Percentiles rank a stretch among this genome's conserved stretches.
Evolutionary conservation across 1,284 basidiomycete genomes (phyloP).

Genomic region (Sphagnurus paluster): DNA sequence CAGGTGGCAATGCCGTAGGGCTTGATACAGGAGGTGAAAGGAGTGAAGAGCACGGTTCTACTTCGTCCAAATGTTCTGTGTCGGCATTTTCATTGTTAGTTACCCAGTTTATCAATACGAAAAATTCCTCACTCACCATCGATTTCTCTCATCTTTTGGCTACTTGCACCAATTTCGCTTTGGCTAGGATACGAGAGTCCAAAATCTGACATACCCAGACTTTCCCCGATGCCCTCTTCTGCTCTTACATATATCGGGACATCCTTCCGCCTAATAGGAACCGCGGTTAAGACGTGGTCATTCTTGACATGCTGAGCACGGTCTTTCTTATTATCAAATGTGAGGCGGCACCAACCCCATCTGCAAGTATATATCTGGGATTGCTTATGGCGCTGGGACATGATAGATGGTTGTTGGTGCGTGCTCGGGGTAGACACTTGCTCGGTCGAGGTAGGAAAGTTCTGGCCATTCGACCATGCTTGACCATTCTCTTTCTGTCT

Average conservation of each 20-base stretch:
- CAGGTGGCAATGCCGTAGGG: conserved; percentile 14
- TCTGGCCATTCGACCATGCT: background rate
- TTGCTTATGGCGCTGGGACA: conserved; percentile 4
- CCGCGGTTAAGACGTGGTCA: conserved; percentile 43
- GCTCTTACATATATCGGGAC: conserved; percentile 30
- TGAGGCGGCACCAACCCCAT: conserved; percentile 51
- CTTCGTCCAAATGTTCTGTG: conserved; percentile 11
- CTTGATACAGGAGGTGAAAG: conserved; percentile 25
- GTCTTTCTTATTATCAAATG: conserved; percentile 36
- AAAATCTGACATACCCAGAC: conserved; percentile 23
- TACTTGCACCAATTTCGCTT: background rate
- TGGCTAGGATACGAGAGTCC: conserved; percentile 5
- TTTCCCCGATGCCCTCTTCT: conserved; percentile 39
- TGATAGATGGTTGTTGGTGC: background rate
- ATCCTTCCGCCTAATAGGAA: conserved; percentile 34
- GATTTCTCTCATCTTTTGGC: background rate
- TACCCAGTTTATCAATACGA: background rate
- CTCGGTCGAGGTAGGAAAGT: background rate
- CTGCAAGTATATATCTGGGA: conserved; percentile 32
- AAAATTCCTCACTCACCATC: conserved; percentile 10
- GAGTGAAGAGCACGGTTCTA: conserved; percentile 19
- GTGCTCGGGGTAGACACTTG: background rate
- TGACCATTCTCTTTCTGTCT: no score
- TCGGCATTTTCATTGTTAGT: background rate
- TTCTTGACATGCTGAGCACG: conserved; percentile 45